Conservation (phyloP, 1,284 basidiomycete genomes). For the Pseudozyma sp. region DNA sequence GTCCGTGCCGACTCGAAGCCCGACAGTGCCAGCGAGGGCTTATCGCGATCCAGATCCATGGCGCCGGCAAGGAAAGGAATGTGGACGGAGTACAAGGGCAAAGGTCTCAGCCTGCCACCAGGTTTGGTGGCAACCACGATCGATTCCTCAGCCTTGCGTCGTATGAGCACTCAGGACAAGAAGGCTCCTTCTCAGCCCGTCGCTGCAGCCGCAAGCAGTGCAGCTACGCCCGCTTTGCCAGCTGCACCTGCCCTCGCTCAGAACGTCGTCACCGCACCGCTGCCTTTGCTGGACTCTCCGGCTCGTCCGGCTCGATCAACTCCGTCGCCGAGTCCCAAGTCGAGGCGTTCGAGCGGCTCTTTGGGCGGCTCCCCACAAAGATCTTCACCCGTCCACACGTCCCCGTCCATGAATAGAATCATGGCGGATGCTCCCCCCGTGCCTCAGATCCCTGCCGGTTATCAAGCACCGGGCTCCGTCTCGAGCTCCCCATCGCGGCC, state of each 20-base stretch:
- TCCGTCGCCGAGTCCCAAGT: conserved; percentile 20
- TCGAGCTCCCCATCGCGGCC: conserved; percentile 45
- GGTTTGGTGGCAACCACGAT: conserved; percentile 58
- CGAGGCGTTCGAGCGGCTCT: conserved; percentile 25
- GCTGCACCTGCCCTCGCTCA: conserved; percentile 16
- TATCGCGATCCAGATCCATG: conserved; percentile 41
- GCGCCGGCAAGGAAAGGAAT: conserved; percentile 31
- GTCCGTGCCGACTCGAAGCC: conserved; percentile 16
- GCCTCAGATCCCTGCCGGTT: conserved; percentile 41
- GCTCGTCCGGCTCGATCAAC: conserved; percentile 14
- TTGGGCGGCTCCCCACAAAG: conserved; percentile 13
- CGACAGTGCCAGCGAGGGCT: conserved; percentile 6
- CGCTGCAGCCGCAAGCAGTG: background rate
- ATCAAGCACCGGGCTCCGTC: conserved; percentile 24
- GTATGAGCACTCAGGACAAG: conserved; percentile 28
- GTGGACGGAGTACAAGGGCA: conserved; percentile 55
- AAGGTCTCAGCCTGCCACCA: conserved; percentile 55
- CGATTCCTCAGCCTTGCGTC: conserved; percentile 43
- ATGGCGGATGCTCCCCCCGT: conserved; percentile 55
- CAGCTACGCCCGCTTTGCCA: conserved; percentile 4
- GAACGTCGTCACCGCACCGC: conserved; percentile 14
- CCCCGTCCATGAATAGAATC: conserved; percentile 35
- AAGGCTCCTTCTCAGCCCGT: conserved; percentile 15
- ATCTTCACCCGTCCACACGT: background rate
- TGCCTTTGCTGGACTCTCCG: conserved; percentile 27